Evolutionary conservation across 352 stramenopile genomes (phyloP).

Genomic region (Globisporangium lucens): DNA sequence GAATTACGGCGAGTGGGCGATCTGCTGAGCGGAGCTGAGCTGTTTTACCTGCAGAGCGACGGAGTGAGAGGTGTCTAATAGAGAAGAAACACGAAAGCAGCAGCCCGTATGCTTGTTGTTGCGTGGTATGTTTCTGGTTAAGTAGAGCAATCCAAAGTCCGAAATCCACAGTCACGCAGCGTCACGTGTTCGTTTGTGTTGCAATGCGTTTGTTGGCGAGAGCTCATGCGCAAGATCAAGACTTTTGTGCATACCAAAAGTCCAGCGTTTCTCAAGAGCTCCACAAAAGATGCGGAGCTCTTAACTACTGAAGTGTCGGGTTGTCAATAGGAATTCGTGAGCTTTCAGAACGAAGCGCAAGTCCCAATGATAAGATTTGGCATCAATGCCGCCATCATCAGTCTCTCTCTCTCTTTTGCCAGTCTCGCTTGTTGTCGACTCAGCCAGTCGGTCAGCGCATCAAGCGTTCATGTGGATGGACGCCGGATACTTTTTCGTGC

Average conservation of each 20-base stretch:
- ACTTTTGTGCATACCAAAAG: too few relatives aligned
- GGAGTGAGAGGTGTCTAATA: conserved; percentile 4
- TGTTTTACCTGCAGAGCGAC: background rate
- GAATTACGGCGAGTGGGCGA: background rate
- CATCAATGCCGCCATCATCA: background rate
- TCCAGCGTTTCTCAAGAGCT: too few relatives aligned
- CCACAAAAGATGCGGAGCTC: too few relatives aligned
- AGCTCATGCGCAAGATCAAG: background rate
- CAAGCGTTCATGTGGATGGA: background rate
- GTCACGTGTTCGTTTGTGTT: background rate
- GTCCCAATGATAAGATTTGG: background rate
- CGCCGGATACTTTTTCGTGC: background rate
- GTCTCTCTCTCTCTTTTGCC: too few relatives aligned
- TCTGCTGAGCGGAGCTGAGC: background rate
- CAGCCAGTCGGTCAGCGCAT: background rate
- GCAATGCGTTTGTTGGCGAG: background rate
- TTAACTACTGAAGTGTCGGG: too few relatives aligned
- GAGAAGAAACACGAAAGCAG: conserved; percentile 3
- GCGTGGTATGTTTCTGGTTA: background rate
- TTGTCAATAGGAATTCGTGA: too few relatives aligned
- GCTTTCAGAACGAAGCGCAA: background rate
- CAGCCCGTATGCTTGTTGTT: background rate
- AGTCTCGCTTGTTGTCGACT: too few relatives aligned
- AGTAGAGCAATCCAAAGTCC: background rate
- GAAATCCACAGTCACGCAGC: background rate